Conservation (phyloP, 805 yeast species). For the Yamadazyma laniorum region DNA sequence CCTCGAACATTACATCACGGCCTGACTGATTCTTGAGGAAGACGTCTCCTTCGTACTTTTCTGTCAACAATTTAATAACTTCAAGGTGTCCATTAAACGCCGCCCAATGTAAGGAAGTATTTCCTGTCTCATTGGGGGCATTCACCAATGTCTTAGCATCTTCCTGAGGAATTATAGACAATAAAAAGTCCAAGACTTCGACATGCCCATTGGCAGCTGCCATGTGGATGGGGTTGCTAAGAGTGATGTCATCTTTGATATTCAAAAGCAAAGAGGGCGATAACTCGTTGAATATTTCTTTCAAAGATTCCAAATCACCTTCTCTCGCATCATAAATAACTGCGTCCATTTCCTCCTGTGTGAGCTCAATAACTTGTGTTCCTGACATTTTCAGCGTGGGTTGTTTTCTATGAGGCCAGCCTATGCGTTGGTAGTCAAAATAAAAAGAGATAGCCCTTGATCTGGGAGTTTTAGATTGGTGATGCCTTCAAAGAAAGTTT, state of each 20-base stretch:
- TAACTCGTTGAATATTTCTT: constrained; percentile 61
- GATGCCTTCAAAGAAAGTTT: too few relatives aligned
- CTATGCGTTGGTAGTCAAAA: too few relatives aligned
- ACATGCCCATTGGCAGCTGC: constrained; percentile 93
- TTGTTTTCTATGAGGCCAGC: too few relatives aligned
- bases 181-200: constrained; percentile 60
- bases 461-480: too few relatives aligned
- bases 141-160: constrained; percentile 39
- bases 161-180: constrained; percentile 45
- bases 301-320: constrained; percentile 78
- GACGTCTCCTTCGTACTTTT: constrained; percentile 76
- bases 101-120: constrained; percentile 97
- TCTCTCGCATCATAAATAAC: constrained; percentile 80
- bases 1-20: constrained; percentile 86
- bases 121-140: constrained; percentile 70
- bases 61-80: constrained; percentile 67
- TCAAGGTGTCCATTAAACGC: constrained; percentile 80
- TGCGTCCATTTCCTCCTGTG: constrained; percentile 80
- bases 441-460: too few relatives aligned
- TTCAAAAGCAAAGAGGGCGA: constrained; percentile 41
- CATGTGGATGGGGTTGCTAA: constrained; percentile 85
- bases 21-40: constrained; percentile 69
- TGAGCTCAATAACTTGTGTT: constrained; percentile 26
- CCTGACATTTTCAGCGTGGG: constrained; percentile 20
- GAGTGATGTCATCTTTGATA: constrained; percentile 62